A percentile compares a stretch with the other conserved stretches of the same genome.
phyloP scores from a whole-genome alignment of 129 eudicot species.

The Centaurea solstitialis region DNA sequence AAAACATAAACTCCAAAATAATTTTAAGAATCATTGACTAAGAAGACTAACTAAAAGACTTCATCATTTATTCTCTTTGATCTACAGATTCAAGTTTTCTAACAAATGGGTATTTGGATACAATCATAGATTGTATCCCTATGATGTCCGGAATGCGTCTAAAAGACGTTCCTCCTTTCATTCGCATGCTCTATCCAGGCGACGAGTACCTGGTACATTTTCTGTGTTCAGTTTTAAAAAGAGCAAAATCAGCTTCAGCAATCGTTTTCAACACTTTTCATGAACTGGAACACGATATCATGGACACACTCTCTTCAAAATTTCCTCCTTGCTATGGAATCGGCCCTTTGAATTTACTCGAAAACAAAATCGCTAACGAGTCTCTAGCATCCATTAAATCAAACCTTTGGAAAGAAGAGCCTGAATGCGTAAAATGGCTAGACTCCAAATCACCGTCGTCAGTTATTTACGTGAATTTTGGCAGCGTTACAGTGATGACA shows the following conservation, averaged over 20 bases:
- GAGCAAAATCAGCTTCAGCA: not conserved
- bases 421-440: not conserved
- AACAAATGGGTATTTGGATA: not conserved
- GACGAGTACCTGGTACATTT: not conserved
- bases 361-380: not conserved
- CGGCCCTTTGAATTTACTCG: not conserved
- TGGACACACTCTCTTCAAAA: not conserved
- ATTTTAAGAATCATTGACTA: too few relatives aligned
- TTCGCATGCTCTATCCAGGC: not conserved
- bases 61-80: not conserved
- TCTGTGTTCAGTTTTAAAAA: not conserved
- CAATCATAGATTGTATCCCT: not conserved
- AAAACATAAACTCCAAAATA: too few relatives aligned
- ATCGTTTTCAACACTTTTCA: not conserved
- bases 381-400: not conserved
- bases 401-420: not conserved
- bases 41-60: too few relatives aligned
- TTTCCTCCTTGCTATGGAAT: not conserved
- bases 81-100: not conserved
- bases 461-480: not conserved
- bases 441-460: not conserved
- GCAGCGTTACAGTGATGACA: not conserved
- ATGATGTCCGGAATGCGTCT: not conserved
- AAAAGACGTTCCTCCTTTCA: not conserved
- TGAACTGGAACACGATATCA: not conserved